Percentiles rank a stretch among this genome's conserved stretches.
These are phyloP conservation scores for Klebsormidium nitens DNA, from an alignment of 139 green algal species.

Conservation along the genomic window DNA sequence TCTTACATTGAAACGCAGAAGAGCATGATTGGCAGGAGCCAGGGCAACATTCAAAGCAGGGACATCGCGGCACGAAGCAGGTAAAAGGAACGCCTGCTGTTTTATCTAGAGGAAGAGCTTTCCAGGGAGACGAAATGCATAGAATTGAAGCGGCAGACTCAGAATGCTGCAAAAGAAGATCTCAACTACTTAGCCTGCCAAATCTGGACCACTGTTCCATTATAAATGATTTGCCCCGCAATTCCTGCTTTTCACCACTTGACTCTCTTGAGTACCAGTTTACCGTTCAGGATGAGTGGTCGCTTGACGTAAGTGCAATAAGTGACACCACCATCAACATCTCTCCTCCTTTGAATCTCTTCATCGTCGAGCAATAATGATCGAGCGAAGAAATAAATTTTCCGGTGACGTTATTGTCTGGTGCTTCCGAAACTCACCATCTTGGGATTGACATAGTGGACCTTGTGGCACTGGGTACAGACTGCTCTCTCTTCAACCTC, in stretches of 20 bases:
- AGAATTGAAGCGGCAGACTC: too few relatives aligned
- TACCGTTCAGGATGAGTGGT: neutral
- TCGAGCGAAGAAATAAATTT: neutral
- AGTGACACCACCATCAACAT: neutral
- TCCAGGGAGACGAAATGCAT: too few relatives aligned
- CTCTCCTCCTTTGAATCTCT: neutral
- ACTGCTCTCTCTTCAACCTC: conserved; percentile 60
- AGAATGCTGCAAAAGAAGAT: too few relatives aligned
- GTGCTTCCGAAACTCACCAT: conserved; percentile 34
- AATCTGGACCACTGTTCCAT: too few relatives aligned
- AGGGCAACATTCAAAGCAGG: neutral
- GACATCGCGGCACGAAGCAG: too few relatives aligned
- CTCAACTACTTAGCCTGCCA: too few relatives aligned
- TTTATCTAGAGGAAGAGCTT: too few relatives aligned
- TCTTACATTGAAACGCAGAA: neutral
- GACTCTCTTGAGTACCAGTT: neutral
- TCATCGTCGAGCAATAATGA: neutral
- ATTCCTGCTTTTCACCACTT: neutral
- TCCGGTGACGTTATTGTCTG: neutral
- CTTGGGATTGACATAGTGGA: conserved; percentile 78
- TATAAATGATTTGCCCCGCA: too few relatives aligned
- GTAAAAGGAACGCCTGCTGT: too few relatives aligned
- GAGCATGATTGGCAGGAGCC: neutral
- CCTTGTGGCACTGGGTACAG: conserved; percentile 55
- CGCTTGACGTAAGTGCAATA: neutral